Evolutionary conservation across 2,329 filamentous ascomycete genomes (phyloP).

Genomic region (Trichoderma guizhouense): DNA sequence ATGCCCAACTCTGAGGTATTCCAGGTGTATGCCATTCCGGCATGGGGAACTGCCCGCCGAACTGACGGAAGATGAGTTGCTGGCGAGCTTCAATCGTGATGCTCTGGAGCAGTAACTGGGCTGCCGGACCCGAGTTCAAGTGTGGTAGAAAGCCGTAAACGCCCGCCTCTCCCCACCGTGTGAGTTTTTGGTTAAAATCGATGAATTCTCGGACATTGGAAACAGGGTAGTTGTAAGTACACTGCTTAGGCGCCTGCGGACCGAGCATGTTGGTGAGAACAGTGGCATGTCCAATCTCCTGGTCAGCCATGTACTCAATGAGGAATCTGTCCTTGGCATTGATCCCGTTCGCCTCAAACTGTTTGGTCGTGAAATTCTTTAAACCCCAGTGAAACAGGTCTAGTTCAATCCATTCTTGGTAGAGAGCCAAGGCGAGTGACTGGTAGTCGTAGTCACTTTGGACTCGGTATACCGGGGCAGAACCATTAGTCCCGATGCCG

Average conservation of each 20-base stretch:
- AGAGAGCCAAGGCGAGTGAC: slow-evolving; percentile 69
- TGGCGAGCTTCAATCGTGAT: slow-evolving; percentile 78
- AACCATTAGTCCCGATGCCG: slow-evolving; percentile 75
- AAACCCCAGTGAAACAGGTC: slow-evolving; percentile 79
- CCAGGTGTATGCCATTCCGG: slow-evolving; percentile 78
- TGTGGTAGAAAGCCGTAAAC: slow-evolving; percentile 80
- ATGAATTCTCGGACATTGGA: slow-evolving; percentile 71
- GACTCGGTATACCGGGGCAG: slow-evolving; percentile 69
- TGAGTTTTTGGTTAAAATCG: slow-evolving; percentile 84
- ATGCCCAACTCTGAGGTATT: slow-evolving; percentile 80
- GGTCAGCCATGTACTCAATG: slow-evolving; percentile 72
- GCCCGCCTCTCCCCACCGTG: slow-evolving; percentile 73
- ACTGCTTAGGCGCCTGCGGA: slow-evolving; percentile 64
- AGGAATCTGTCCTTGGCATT: slow-evolving; percentile 66
- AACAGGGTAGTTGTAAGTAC: slow-evolving; percentile 79
- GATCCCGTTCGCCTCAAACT: slow-evolving; percentile 68
- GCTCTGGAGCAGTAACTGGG: slow-evolving; percentile 68
- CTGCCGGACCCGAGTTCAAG: slow-evolving; percentile 71
- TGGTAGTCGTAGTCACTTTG: slow-evolving; percentile 82
- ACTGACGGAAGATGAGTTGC: slow-evolving; percentile 81
- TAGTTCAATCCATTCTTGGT: slow-evolving; percentile 82
- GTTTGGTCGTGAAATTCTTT: slow-evolving; percentile 62
- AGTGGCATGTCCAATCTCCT: slow-evolving; percentile 75
- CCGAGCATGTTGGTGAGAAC: slow-evolving; percentile 77
- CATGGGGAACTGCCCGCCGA: slow-evolving; percentile 75